Conservation (phyloP, 192 early-diverging fungal genomes). For the Dissophora globulifera region DNA sequence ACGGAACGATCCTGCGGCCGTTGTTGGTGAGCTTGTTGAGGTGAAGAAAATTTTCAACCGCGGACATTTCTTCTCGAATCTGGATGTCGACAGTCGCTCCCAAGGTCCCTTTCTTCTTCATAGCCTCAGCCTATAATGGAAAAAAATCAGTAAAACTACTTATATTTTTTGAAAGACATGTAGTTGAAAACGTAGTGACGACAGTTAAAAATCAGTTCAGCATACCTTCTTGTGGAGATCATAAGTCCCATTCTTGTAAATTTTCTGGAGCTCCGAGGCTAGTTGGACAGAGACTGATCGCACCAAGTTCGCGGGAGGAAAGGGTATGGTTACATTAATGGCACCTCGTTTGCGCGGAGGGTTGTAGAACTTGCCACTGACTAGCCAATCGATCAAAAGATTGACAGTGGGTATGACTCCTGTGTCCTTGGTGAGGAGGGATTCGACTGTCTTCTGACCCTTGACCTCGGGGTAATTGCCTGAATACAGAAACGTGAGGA, state of each 20-base stretch:
- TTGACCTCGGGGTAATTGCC: conserved; percentile 3
- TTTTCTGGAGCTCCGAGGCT: neutral
- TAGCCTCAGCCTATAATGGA: too few species aligned
- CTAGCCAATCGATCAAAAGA: conserved; percentile 1
- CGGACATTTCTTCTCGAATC: neutral
- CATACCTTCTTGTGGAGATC: conserved; percentile 2
- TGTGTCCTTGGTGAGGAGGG: too few species aligned
- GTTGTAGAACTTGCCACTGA: conserved; percentile 5
- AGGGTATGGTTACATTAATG: neutral
- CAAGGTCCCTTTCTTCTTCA: neutral
- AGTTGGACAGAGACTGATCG: conserved; percentile 1
- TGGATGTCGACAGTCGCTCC: neutral
- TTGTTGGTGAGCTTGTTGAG: conserved; percentile 5
- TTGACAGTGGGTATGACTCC: neutral
- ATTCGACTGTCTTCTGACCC: too few species aligned
- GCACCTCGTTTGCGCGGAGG: neutral
- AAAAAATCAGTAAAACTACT: too few species aligned
- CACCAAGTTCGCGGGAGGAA: neutral
- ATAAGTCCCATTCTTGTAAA: neutral
- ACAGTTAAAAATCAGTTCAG: too few species aligned
- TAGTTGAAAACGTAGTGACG: too few species aligned
- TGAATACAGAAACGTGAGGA: conserved; percentile 2
- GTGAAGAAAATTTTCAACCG: neutral
- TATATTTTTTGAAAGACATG: too few species aligned
- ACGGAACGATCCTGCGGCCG: neutral